Evolutionary conservation across 108 stramenopile genomes (phyloP).

Genomic region (Hondaea fermentalgiana): DNA sequence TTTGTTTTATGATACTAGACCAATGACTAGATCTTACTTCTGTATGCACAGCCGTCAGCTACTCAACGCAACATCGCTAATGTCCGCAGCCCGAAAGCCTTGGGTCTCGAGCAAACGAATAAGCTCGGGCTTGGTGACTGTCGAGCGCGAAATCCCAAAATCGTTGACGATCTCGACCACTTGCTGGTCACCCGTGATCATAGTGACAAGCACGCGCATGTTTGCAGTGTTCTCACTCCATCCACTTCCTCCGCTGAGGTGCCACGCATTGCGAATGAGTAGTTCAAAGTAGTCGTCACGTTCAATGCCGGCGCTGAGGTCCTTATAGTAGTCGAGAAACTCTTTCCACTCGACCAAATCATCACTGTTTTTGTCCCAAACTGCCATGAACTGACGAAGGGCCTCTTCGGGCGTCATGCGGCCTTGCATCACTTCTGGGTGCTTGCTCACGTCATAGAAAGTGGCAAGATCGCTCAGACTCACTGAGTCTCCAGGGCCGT

Average conservation of each 20-base stretch:
- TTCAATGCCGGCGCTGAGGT: slow-evolving; percentile 25
- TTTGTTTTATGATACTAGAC: too few species aligned
- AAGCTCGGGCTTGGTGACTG: slow-evolving; percentile 4
- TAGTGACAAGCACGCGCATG: slow-evolving; percentile 33
- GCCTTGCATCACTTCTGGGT: slow-evolving; percentile 34
- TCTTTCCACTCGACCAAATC: slow-evolving; percentile 28
- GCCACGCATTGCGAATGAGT: slow-evolving; percentile 43
- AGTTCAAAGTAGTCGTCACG: slow-evolving; percentile 43
- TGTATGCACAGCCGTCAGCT: neutral
- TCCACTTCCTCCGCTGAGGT: slow-evolving; percentile 31
- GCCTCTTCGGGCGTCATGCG: slow-evolving; percentile 19
- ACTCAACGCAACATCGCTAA: neutral
- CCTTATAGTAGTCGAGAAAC: slow-evolving; percentile 39
- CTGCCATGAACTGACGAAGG: slow-evolving; percentile 23
- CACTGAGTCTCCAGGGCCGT: slow-evolving; percentile 23
- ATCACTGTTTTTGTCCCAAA: slow-evolving; percentile 37
- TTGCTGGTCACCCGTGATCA: slow-evolving; percentile 19
- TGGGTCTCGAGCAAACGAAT: neutral
- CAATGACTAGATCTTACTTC: too few species aligned
- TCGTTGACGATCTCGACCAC: slow-evolving; percentile 37
- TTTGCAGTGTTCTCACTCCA: slow-evolving; percentile 27
- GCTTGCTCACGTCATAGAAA: slow-evolving; percentile 35
- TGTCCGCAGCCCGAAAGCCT: neutral
- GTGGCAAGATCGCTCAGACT: slow-evolving; percentile 18
- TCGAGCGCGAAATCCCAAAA: slow-evolving; percentile 15